Conservation (phyloP, 768 basidiomycete species). For the Hygrocybe punicea region DNA sequence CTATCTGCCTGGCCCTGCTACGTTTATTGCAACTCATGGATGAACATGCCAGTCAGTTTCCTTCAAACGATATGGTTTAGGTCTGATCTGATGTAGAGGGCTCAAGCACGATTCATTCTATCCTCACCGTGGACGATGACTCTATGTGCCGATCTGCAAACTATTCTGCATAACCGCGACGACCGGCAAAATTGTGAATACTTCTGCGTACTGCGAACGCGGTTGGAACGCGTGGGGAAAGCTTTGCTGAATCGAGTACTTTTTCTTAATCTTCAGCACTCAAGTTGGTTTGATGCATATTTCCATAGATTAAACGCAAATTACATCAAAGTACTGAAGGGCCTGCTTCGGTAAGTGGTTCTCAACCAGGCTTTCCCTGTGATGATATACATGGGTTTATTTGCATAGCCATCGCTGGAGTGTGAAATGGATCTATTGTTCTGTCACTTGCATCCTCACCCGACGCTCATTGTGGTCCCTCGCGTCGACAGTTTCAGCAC, state of each 20-base stretch:
- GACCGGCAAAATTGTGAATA: neutral
- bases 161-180: neutral
- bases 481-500: neutral
- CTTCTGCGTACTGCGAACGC: neutral
- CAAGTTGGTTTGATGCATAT: neutral
- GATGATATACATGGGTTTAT: neutral
- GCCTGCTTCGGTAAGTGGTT: neutral
- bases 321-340: neutral
- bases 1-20: conserved; percentile 49
- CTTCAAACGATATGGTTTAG: neutral
- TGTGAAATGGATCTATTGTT: neutral
- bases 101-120: conserved; percentile 26
- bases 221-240: neutral
- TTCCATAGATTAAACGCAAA: neutral
- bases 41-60: neutral
- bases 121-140: conserved; percentile 52
- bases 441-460: neutral
- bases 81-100: neutral
- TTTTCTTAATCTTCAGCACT: neutral
- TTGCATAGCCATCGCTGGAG: neutral
- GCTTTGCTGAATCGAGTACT: neutral
- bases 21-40: conserved; percentile 36
- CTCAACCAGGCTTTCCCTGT: neutral
- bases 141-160: conserved; percentile 40
- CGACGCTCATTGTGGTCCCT: neutral